phyloP scores from a whole-genome alignment of 257 asterid species.

The Plantago major region DNA sequence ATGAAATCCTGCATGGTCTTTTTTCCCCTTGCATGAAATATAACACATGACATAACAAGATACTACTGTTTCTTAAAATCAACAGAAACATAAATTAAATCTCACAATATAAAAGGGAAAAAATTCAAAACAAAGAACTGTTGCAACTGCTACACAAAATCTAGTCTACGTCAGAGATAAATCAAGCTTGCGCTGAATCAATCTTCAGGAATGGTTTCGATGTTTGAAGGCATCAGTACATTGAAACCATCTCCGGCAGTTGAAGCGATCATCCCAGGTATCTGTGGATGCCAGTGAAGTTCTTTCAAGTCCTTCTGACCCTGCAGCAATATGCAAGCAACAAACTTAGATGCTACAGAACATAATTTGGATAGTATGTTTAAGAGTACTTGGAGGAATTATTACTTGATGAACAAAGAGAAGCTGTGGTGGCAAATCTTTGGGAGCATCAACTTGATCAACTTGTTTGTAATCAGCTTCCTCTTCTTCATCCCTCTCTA shows the following conservation, averaged over 20 bases:
- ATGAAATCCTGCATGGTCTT: no score
- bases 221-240: no score
- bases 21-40: no score
- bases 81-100: no score
- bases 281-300: constrained; percentile 89
- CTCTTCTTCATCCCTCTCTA: constrained; percentile 94
- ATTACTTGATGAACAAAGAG: constrained; percentile 89
- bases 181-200: constrained; percentile 26
- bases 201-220: constrained; percentile 49
- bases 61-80: no score
- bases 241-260: constrained; percentile 97
- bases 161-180: no score
- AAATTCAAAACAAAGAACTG: no score
- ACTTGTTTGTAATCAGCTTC: constrained; percentile 76
- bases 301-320: constrained; percentile 97
- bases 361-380: neutral
- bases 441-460: constrained; percentile 71
- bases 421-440: no score
- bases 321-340: constrained; percentile 38
- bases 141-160: no score
- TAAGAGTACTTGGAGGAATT: neutral
- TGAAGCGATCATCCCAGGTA: constrained; percentile 88
- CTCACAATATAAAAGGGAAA: no score
- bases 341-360: neutral
- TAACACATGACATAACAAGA: no score